A percentile compares a stretch with the other conserved stretches of the same genome.
Evolutionary conservation across 2,329 filamentous ascomycete genomes (phyloP).

Genomic region (Pseudocercospora vitis): DNA sequence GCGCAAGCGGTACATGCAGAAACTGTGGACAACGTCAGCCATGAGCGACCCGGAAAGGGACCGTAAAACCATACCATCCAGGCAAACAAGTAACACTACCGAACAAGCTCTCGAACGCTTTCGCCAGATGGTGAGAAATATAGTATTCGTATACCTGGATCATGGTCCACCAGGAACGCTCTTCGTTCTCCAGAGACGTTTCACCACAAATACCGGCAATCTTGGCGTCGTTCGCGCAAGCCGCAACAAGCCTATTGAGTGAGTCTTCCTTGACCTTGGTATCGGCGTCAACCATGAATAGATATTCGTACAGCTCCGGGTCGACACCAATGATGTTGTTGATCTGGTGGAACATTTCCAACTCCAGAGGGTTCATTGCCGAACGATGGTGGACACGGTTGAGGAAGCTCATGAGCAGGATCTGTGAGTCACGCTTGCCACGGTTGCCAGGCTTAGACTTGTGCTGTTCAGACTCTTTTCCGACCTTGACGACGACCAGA

Average conservation of each 20-base stretch:
- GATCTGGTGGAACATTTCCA: constrained; percentile 99
- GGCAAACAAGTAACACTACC: constrained; percentile 98
- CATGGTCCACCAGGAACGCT: constrained; percentile 98
- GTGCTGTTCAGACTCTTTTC: constrained; percentile 89
- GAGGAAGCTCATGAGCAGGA: constrained; percentile 93
- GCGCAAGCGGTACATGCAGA: constrained; percentile 96
- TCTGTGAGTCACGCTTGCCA: constrained; percentile 97
- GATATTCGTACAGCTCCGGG: constrained; percentile 93
- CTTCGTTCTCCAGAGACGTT: constrained; percentile 92
- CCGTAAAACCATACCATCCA: constrained; percentile 75
- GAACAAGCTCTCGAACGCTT: constrained; percentile 97
- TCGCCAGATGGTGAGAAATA: constrained; percentile 94
- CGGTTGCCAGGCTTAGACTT: constrained; percentile 95
- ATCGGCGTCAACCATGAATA: constrained; percentile 97
- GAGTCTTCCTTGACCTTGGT: constrained; percentile 91
- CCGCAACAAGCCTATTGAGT: constrained; percentile 85
- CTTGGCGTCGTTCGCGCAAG: constrained; percentile 89
- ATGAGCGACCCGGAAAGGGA: constrained; percentile 23
- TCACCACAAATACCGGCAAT: constrained; percentile 98
- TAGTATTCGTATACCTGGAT: constrained; percentile 99
- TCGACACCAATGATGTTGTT: constrained; percentile 99
- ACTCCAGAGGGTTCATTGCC: constrained; percentile 91
- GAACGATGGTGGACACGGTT: constrained; percentile 94
- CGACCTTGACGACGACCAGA: constrained; percentile 92
- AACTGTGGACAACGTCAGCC: constrained; percentile 67